Percentiles rank a stretch among this genome's conserved stretches.
phyloP scores from a whole-genome alignment of 2,329 filamentous ascomycete species.

The Phyllosticta citrichinensis region DNA sequence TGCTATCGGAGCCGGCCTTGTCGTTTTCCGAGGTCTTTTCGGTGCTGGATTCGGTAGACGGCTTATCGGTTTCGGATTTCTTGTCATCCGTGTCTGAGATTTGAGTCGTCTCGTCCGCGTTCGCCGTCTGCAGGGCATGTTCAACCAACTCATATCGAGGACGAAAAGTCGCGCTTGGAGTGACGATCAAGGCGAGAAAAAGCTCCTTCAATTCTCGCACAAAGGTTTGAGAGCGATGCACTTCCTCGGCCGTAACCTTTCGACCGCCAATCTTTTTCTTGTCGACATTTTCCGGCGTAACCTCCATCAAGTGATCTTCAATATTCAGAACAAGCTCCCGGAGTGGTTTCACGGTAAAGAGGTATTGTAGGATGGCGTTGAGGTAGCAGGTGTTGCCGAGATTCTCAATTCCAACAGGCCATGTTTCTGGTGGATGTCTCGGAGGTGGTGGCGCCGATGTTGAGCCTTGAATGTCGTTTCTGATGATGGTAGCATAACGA shows the following conservation, averaged over 20 bases:
- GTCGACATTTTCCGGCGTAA: constrained; percentile 52
- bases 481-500: constrained; percentile 4
- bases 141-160: constrained; percentile 3
- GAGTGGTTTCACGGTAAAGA: constrained; percentile 78
- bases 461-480: constrained; percentile 4
- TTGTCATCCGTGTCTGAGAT: not conserved
- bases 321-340: constrained; percentile 72
- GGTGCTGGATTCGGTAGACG: not conserved
- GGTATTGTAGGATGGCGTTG: constrained; percentile 91
- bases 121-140: constrained; percentile 2
- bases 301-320: constrained; percentile 58
- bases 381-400: constrained; percentile 98
- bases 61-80: constrained; percentile 1
- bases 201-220: constrained; percentile 61
- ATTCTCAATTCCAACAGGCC: constrained; percentile 81
- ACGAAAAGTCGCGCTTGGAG: constrained; percentile 35
- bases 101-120: not conserved
- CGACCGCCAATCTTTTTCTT: constrained; percentile 67
- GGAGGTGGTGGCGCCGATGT: constrained; percentile 1
- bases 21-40: not conserved
- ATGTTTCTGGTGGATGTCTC: constrained; percentile 33
- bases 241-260: constrained; percentile 49
- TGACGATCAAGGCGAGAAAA: constrained; percentile 60
- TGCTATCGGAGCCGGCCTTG: not conserved
- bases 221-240: constrained; percentile 60